Evolutionary conservation across 768 basidiomycete genomes (phyloP).

Genomic region (Amanita molliuscula): DNA sequence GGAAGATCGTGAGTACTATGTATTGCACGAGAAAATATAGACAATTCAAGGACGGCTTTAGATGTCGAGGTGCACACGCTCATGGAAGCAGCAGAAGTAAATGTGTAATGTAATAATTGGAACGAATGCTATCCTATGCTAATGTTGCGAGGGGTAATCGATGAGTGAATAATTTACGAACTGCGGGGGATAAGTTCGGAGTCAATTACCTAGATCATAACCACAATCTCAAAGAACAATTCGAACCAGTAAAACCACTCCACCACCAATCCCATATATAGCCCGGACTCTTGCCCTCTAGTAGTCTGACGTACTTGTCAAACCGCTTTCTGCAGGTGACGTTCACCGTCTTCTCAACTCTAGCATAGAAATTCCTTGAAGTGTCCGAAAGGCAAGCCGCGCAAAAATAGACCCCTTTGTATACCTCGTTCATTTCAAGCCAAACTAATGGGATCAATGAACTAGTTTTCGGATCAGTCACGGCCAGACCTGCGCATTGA

Average conservation of each 20-base stretch:
- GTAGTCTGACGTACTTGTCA: not conserved
- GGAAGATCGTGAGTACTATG: slow-evolving; percentile 39
- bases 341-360: not conserved
- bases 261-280: slow-evolving; percentile 1
- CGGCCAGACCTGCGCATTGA: not conserved
- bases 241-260: not conserved
- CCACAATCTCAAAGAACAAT: not conserved
- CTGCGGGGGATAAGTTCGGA: too few relatives aligned
- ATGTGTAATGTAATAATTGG: not conserved
- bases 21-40: slow-evolving; percentile 9
- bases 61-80: slow-evolving; percentile 41
- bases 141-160: not conserved
- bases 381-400: not conserved
- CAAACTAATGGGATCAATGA: not conserved
- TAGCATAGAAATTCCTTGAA: not conserved
- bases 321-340: not conserved
- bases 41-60: slow-evolving; percentile 11
- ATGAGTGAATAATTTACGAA: not conserved
- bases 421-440: not conserved
- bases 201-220: not conserved
- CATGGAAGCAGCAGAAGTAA: slow-evolving; percentile 32
- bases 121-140: not conserved
- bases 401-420: not conserved
- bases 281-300: not conserved
- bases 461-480: not conserved